Percentiles rank a stretch among this genome's conserved stretches.
Evolutionary conservation across 768 basidiomycete species (phyloP).

Genomic region (Boletus subcaerulescens): DNA sequence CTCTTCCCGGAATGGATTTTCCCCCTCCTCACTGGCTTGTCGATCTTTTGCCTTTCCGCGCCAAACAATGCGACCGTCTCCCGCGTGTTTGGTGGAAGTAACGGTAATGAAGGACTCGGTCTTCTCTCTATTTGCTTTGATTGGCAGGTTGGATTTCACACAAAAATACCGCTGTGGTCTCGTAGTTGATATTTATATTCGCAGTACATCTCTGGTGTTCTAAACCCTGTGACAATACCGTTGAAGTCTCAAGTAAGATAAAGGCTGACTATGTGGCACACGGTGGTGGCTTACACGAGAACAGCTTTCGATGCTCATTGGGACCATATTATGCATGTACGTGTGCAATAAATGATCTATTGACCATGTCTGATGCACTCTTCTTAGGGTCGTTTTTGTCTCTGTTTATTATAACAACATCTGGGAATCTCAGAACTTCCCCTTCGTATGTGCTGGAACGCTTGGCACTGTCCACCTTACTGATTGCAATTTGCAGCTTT

Average conservation of each 20-base stretch:
- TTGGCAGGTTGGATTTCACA: slow-evolving; percentile 48
- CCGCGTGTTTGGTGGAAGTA: slow-evolving; percentile 57
- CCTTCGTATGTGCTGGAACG: slow-evolving; percentile 39
- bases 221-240: slow-evolving; percentile 53
- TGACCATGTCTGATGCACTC: background rate
- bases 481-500: slow-evolving; percentile 11
- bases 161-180: background rate
- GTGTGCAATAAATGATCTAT: slow-evolving; percentile 3
- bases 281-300: background rate
- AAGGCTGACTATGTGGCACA: background rate
- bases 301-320: slow-evolving; percentile 45
- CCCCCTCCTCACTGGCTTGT: slow-evolving; percentile 60
- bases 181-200: background rate
- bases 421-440: slow-evolving; percentile 59
- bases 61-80: slow-evolving; percentile 49
- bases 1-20: slow-evolving; percentile 39
- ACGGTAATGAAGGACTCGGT: slow-evolving; percentile 63
- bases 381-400: slow-evolving; percentile 31
- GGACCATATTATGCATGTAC: slow-evolving; percentile 51
- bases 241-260: slow-evolving; percentile 43
- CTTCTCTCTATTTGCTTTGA: slow-evolving; percentile 57
- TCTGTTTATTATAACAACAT: slow-evolving; percentile 45
- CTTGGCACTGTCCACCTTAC: background rate
- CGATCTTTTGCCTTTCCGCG: slow-evolving; percentile 58
- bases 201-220: slow-evolving; percentile 24